phyloP scores from a whole-genome alignment of 129 eudicot species.

The Artemisia tridentata region DNA sequence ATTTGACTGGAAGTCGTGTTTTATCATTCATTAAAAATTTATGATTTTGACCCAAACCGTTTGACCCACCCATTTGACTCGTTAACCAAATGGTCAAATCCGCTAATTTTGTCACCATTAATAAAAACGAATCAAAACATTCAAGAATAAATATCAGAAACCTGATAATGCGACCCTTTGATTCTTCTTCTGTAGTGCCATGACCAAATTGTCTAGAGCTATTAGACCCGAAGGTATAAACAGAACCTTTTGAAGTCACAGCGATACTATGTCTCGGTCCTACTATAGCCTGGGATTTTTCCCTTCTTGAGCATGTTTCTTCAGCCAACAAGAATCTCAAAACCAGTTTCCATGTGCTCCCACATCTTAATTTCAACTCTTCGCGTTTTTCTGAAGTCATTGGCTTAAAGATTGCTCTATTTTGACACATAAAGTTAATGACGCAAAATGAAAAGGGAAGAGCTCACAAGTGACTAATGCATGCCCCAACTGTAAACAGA shows the following conservation, averaged over 20 bases:
- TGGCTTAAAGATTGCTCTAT: too few relatives aligned
- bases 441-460: too few relatives aligned
- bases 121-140: background rate
- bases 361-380: slow-evolving; percentile 67
- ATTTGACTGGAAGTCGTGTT: too few relatives aligned
- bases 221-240: slow-evolving; percentile 83
- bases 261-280: slow-evolving; percentile 97
- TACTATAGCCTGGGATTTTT: slow-evolving; percentile 91
- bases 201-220: slow-evolving; percentile 96
- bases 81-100: background rate
- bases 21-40: too few relatives aligned
- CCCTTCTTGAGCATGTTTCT: slow-evolving; percentile 83
- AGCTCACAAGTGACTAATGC: too few relatives aligned
- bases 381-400: slow-evolving; percentile 58
- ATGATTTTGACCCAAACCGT: background rate
- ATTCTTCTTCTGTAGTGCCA: slow-evolving; percentile 68
- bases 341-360: slow-evolving; percentile 96
- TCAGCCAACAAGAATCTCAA: slow-evolving; percentile 85
- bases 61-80: background rate
- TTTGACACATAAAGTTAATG: too few relatives aligned
- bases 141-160: slow-evolving; percentile 20
- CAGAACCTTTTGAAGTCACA: slow-evolving; percentile 80
- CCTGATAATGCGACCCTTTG: slow-evolving; percentile 75
- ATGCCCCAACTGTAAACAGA: too few relatives aligned
- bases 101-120: background rate